Evolutionary conservation across 768 basidiomycete species (phyloP), one percentile per base, ranked within the genome.

Genomic region (Ephemerocybe angulata): DNA sequence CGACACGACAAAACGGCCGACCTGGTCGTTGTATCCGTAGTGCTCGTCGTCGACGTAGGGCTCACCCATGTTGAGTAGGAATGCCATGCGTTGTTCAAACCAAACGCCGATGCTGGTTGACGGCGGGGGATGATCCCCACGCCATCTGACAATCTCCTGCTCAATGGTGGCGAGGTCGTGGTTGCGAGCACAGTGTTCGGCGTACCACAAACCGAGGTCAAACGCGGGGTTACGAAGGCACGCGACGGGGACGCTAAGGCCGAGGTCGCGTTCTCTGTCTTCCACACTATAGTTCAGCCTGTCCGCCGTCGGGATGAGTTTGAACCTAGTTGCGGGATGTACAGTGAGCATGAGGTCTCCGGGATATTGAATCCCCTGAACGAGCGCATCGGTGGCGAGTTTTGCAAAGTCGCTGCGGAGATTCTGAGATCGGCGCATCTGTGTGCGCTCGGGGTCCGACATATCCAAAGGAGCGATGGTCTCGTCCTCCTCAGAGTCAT

Each of bases 201-300:
- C 50, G 33, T 52, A 52, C 50, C 50, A 52, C 50, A 52, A 25
- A 6, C 50, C 50, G 21, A 52, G n/a, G n/a, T 52, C 41, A 8
- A 52, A 40, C 17, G 31, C 6, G 5, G 50, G 50, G 40, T 52
- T 52, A 4, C 50, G 21, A 24, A 35, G 28, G 7, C 22, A 24
- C 13, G n/a, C 12, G 21, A 30, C 21, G 3, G n/a, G 25, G 5
- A 51, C 11, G 21, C 4, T 25, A 38, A 35, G 17, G 3, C 38
- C 50, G 7, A n/a, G 10, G 12, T 22, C n/a, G 11, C 28, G 6
- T 13, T 47, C 28, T 25, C 28, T n/a, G 44, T 25, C 4, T 6
- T 22, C 27, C 6, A 47, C 28, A 24, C 6, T 4, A 24, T 22
- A 43, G 11, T 43, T 29, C 27, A 13, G 12, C n/a, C 6, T 13